Evolutionary conservation across 257 asterid species (phyloP), one percentile per base, ranked within the genome.

Genomic region (Cruciata laevipes): DNA sequence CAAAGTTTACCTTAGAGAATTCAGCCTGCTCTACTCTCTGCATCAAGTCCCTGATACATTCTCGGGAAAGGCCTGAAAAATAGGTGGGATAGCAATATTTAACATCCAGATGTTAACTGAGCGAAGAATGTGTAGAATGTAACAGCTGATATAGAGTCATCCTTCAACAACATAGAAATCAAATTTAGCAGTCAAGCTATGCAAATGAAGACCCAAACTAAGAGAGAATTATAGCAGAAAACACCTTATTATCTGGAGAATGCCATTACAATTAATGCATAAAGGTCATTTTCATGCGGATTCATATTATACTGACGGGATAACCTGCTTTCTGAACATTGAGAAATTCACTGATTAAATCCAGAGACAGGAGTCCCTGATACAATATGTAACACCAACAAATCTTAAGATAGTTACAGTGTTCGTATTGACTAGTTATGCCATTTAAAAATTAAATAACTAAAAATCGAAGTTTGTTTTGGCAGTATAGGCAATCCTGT

Each of bases 11-110:
- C 91, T 82, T 90, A 66, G 87, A 66, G 73, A 88, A 85, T 66
- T 83, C 89, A 73, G 76, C 86, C 1, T 87, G 83, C 81, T 94
- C 97, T 71, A 82, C 83, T 72, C 77, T 85, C 76, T 94, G 81
- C 91, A 94, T 90, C 72, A 90, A 73, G 72, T 70, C 87, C 80
- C 91, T 86, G 70, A 90, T 88, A 73, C 97, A 76, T 81, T 90
- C 96, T 69, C 76, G 75, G 66, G 88, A 89, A 31, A 94, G 93
- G 65, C 91, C 99, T 93, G 90, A 75, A 78, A 71, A 66, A 61
- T 38, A 40, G 47, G 61, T 58, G 57, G 31, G 66, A 37, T 49
- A 14, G 10, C 63, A 49, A 62, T 57, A 47, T 38, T 31, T 44
- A 68, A 61, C 47, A 11, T 24, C 67, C 10, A 30, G 33, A 25